Evolutionary conservation across 83 land plant species (phyloP).

Genomic region (Isoetes engelmannii): DNA sequence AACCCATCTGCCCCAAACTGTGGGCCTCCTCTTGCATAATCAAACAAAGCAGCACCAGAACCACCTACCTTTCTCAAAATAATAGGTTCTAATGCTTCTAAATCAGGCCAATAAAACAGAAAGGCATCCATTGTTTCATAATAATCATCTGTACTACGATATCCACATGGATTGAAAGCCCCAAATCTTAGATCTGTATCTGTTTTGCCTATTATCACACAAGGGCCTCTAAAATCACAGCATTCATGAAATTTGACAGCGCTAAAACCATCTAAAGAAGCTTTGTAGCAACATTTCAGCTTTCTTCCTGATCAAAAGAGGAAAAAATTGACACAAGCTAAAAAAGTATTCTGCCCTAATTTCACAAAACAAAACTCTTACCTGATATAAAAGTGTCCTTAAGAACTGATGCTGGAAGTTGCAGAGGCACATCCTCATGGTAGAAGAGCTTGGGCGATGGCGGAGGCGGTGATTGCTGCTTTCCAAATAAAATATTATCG

Average conservation of each 20-base stretch:
- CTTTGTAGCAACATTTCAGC: constrained; percentile 70
- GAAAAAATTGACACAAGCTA: not conserved
- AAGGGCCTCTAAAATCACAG: constrained; percentile 81
- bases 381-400: no score
- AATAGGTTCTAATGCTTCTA: constrained; percentile 22
- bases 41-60: constrained; percentile 80
- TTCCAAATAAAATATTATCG: no score
- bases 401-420: no score
- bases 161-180: constrained; percentile 75
- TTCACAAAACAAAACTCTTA: no score
- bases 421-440: no score
- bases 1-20: constrained; percentile 90
- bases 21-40: constrained; percentile 80
- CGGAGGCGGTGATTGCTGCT: no score
- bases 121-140: constrained; percentile 83
- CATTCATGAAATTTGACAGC: constrained; percentile 51
- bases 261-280: constrained; percentile 60
- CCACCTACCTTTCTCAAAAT: constrained; percentile 73
- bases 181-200: constrained; percentile 58
- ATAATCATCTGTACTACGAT: constrained; percentile 84
- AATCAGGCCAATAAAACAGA: constrained; percentile 58
- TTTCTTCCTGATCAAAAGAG: constrained; percentile 43
- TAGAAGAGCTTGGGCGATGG: no score
- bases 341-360: no score
- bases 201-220: constrained; percentile 65